A percentile compares a stretch with the other conserved stretches of the same genome.
Evolutionary conservation across 1,284 basidiomycete genomes (phyloP).

Genomic region (Naganishia sp.): DNA sequence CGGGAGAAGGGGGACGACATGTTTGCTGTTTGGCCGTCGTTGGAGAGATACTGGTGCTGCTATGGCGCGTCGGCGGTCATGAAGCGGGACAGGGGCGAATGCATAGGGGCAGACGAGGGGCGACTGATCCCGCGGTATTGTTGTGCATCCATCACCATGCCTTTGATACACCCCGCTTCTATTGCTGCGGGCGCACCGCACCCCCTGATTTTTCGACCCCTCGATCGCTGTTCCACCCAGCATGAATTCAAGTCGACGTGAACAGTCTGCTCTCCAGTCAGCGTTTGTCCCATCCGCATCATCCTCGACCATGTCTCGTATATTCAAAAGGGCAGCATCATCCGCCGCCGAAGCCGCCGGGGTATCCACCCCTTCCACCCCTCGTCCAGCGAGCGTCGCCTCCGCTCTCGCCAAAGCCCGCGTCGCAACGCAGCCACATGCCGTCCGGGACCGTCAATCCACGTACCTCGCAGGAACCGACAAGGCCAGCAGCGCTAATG

Average conservation of each 20-base stretch:
- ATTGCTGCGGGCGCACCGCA: conserved; percentile 8
- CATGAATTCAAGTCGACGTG: neutral
- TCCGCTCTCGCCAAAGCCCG: conserved; percentile 19
- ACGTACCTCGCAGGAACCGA: conserved; percentile 30
- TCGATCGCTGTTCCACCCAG: neutral
- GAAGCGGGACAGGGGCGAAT: too few species aligned
- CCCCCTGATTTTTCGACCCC: conserved; percentile 11
- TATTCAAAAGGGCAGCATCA: conserved; percentile 43
- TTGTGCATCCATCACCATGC: neutral
- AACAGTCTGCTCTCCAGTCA: neutral
- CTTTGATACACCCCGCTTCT: too few species aligned
- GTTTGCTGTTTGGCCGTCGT: neutral
- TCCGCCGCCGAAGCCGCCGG: conserved; percentile 33
- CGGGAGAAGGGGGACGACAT: conserved; percentile 6
- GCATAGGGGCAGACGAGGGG: too few species aligned
- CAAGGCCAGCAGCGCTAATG: conserved; percentile 9
- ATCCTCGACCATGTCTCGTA: conserved; percentile 41
- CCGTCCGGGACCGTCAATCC: conserved; percentile 42
- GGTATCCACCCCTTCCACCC: conserved; percentile 35
- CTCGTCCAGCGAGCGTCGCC: conserved; percentile 11
- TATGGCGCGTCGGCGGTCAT: neutral
- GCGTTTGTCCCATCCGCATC: neutral
- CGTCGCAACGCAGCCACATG: conserved; percentile 40
- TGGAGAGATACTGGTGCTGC: neutral
- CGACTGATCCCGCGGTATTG: neutral